Percentiles rank a stretch among this genome's conserved stretches.
Evolutionary conservation across 2,329 filamentous ascomycete genomes (phyloP).

Genomic region (Clarireedia monteithiana): DNA sequence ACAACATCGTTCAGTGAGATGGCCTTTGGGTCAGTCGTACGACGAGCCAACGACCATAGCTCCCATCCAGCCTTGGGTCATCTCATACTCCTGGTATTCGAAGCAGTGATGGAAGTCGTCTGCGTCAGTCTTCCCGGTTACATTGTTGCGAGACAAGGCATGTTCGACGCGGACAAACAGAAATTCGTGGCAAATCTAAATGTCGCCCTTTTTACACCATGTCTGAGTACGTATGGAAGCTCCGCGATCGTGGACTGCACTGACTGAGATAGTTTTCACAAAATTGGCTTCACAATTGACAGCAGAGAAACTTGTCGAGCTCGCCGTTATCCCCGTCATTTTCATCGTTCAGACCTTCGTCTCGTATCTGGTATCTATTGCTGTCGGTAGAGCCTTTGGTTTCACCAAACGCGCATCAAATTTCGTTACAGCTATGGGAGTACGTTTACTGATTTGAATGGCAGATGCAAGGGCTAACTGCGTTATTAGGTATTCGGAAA

Average conservation of each 20-base stretch:
- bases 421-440: constrained; percentile 93
- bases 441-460: constrained; percentile 31
- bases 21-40: constrained; percentile 16
- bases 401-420: constrained; percentile 83
- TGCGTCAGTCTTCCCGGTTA: constrained; percentile 93
- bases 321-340: constrained; percentile 92
- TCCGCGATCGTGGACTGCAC: neutral
- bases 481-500: constrained; percentile 74
- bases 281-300: constrained; percentile 94
- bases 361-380: constrained; percentile 69
- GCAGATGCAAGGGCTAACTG: constrained; percentile 10
- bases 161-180: constrained; percentile 93
- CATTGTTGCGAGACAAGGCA: constrained; percentile 78
- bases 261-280: constrained; percentile 65
- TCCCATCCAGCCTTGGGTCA: constrained; percentile 39
- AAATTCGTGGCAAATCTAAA: constrained; percentile 97
- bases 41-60: constrained; percentile 21
- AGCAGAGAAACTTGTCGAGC: constrained; percentile 78
- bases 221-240: constrained; percentile 62
- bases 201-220: constrained; percentile 92
- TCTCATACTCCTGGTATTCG: constrained; percentile 56
- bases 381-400: constrained; percentile 66
- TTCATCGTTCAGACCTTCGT: constrained; percentile 82
- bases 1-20: constrained; percentile 18
- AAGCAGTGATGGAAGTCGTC: constrained; percentile 89